phyloP scores from a whole-genome alignment of 2,329 filamentous ascomycete species.

The Colletotrichum kahawae region DNA sequence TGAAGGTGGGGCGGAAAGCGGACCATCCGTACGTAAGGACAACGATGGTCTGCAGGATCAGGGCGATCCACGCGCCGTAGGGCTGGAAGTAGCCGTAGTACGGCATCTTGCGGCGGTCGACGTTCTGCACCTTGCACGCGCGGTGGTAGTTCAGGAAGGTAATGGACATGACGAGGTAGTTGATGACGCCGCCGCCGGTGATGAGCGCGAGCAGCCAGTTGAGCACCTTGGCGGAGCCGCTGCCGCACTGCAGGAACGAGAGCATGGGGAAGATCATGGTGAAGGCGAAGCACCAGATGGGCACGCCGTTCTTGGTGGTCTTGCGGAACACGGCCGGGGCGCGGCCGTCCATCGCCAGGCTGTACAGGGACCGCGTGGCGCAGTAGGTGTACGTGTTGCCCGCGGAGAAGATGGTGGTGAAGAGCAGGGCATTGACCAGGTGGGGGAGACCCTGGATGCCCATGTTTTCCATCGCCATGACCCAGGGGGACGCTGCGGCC shows the following conservation, averaged over 20 bases:
- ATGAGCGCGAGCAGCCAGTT: constrained; percentile 71
- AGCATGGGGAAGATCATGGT: constrained; percentile 6
- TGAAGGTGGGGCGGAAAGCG: constrained; percentile 65
- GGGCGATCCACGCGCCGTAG: constrained; percentile 60
- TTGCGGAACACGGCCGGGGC: constrained; percentile 43
- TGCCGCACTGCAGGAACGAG: constrained; percentile 20
- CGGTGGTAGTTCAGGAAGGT: constrained; percentile 69
- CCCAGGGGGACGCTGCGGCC: constrained; percentile 59
- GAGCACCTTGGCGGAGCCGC: constrained; percentile 67
- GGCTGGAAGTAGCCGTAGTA: constrained; percentile 74
- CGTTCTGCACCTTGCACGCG: constrained; percentile 60
- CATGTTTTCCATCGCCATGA: constrained; percentile 67
- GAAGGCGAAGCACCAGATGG: constrained; percentile 22
- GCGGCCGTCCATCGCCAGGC: constrained; percentile 56
- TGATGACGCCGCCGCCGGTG: constrained; percentile 48
- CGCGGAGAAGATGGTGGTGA: constrained; percentile 66
- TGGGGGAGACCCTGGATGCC: constrained; percentile 64
- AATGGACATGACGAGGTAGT: constrained; percentile 35
- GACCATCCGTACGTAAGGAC: constrained; percentile 69
- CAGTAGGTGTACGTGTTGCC: constrained; percentile 63
- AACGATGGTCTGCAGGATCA: constrained; percentile 63
- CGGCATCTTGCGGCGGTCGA: constrained; percentile 60
- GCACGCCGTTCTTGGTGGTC: constrained; percentile 38
- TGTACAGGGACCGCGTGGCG: constrained; percentile 61
- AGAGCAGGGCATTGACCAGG: constrained; percentile 65